phyloP scores from a whole-genome alignment of 371 early-diverging fungal species.

The Mortierella sp. region DNA sequence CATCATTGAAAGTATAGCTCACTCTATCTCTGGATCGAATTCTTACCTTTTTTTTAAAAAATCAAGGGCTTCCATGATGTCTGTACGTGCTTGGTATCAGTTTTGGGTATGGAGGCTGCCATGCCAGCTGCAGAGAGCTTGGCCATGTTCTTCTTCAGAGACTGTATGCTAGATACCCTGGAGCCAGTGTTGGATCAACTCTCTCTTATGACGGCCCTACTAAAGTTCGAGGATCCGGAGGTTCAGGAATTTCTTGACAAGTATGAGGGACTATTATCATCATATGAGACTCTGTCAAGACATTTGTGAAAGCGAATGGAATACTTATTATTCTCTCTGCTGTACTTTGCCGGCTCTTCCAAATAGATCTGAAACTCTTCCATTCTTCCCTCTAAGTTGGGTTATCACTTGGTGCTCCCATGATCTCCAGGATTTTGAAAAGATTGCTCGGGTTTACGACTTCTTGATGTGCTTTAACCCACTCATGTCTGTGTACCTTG shows the following conservation, averaged over 20 bases:
- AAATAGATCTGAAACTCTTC: constrained; percentile 72
- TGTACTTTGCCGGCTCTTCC: not conserved
- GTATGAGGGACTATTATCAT: constrained; percentile 37
- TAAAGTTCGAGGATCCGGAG: constrained; percentile 64
- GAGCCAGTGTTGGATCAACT: constrained; percentile 71
- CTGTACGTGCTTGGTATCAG: constrained; percentile 68
- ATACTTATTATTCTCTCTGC: not conserved
- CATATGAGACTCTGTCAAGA: not conserved
- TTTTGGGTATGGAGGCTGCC: constrained; percentile 68
- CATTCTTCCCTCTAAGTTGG: constrained; percentile 87
- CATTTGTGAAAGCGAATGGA: too few relatives aligned
- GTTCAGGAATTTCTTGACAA: constrained; percentile 63
- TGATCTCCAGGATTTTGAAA: constrained; percentile 69
- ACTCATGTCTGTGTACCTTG: constrained; percentile 79
- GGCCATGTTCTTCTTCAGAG: constrained; percentile 74
- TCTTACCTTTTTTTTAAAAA: not conserved
- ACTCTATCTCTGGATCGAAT: not conserved
- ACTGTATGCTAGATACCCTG: constrained; percentile 72
- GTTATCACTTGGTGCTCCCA: constrained; percentile 92
- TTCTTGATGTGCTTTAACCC: constrained; percentile 80
- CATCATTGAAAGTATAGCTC: not conserved
- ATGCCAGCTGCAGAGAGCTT: constrained; percentile 63
- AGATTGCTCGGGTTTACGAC: constrained; percentile 79
- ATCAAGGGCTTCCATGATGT: constrained; percentile 81
- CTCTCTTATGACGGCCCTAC: constrained; percentile 64